These are phyloP conservation scores for Russula compacta DNA, from an alignment of 768 basidiomycete species.

Conservation along the genomic window DNA sequence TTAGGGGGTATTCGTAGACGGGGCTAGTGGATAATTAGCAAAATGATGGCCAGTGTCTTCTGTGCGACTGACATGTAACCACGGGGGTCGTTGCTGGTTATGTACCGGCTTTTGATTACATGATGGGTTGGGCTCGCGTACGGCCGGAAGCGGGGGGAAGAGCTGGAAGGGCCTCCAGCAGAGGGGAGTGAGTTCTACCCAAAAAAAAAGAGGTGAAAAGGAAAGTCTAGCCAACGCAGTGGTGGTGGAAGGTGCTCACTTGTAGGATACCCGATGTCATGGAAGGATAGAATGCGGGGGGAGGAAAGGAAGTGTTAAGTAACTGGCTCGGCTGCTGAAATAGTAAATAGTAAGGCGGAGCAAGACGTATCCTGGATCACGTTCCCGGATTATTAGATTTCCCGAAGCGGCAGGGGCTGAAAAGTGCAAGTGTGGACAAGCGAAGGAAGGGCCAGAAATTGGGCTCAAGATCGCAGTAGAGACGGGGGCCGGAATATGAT, in stretches of 20 bases:
- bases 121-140: constrained; percentile 70
- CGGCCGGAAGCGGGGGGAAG: constrained; percentile 45
- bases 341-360: constrained; percentile 19
- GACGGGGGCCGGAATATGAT: constrained; percentile 9
- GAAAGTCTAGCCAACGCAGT: neutral
- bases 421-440: neutral
- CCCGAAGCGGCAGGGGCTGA: constrained; percentile 16
- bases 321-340: constrained; percentile 11
- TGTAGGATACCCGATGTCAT: constrained; percentile 29
- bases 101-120: constrained; percentile 80
- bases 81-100: constrained; percentile 81
- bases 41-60: neutral
- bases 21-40: constrained; percentile 36
- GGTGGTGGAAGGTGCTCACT: constrained; percentile 19
- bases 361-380: constrained; percentile 13
- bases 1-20: constrained; percentile 84
- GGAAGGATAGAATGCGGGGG: constrained; percentile 12
- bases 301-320: constrained; percentile 21
- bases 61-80: constrained; percentile 66
- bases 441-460: constrained; percentile 2
- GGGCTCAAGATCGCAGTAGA: constrained; percentile 11
- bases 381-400: constrained; percentile 17
- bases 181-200: constrained; percentile 29
- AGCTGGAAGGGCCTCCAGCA: constrained; percentile 19
- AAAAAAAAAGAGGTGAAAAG: neutral